A percentile compares a stretch with the other conserved stretches of the same genome.
Evolutionary conservation across 495 filamentous ascomycete species (phyloP).

Genomic region (Penicillium maclennaniae): DNA sequence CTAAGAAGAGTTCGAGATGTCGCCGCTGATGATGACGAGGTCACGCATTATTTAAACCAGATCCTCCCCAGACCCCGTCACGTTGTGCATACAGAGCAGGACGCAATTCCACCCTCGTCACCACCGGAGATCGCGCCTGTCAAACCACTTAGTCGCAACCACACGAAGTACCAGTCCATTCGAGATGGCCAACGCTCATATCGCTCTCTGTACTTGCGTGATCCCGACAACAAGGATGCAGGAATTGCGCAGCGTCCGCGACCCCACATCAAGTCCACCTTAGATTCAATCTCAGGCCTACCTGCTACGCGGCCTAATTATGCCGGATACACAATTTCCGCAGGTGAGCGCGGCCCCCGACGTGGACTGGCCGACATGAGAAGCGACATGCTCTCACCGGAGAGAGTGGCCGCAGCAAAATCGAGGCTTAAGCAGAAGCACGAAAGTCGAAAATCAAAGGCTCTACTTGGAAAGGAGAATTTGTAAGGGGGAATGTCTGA

Average conservation of each 20-base stretch:
- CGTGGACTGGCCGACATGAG: constrained; percentile 30
- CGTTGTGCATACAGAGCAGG: constrained; percentile 10
- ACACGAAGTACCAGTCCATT: constrained; percentile 16
- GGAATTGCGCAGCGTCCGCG: constrained; percentile 21
- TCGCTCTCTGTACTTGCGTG: constrained; percentile 23
- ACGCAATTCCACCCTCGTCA: constrained; percentile 29
- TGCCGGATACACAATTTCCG: constrained; percentile 20
- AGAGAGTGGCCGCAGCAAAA: constrained; percentile 59
- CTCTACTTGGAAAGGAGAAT: constrained; percentile 31
- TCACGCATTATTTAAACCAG: constrained; percentile 29
- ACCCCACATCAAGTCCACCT: constrained; percentile 32
- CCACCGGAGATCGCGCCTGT: constrained; percentile 28
- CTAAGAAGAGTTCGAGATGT: constrained; percentile 25
- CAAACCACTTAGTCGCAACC: constrained; percentile 22
- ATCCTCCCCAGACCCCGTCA: constrained; percentile 22
- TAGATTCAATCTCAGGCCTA: constrained; percentile 20
- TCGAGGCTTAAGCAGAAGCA: constrained; percentile 56
- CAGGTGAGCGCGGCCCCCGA: constrained; percentile 36
- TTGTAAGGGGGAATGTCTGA: background rate
- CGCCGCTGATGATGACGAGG: constrained; percentile 29
- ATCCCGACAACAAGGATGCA: constrained; percentile 11
- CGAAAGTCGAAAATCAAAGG: constrained; percentile 30
- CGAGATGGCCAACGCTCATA: constrained; percentile 26
- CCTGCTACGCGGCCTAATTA: constrained; percentile 12
- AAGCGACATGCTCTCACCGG: constrained; percentile 49